Base-by-base conservation (phyloP, 2,329 filamentous ascomycete species). In the Penicillium sp. region DNA sequence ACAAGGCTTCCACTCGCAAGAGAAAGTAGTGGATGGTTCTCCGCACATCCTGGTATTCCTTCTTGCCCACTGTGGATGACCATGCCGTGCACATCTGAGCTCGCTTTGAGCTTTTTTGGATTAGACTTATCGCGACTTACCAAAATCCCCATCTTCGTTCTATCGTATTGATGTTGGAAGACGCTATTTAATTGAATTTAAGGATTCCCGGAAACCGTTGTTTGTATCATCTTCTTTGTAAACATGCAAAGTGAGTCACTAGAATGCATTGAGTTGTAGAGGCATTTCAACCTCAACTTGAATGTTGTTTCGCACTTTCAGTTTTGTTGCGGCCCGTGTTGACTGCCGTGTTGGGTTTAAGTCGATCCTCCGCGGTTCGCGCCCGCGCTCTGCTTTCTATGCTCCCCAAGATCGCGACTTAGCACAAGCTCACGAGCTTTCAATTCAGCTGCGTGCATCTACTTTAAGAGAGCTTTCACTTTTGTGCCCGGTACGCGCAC, bases 1-100 rank as follows among this genome's bases (percentile, higher is more conserved):
- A 56, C 24, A 63, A 65, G 31, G 44, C 64, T 4, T 59, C 67
- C 35, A 58, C 68, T 30, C 67, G 69, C 36, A 71, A 68, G 63
- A 64, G 69, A 39, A 72, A 72, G 58, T 71, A 62, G 52, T n/a
- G 9, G 35, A 9, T 20, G 3, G 16, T 13, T 6, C 20, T 20
- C 28, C 25, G 22, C n/a, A 30, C 7, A 7, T 27, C 9, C 28
- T 16, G 24, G 27, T 24, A 35, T 11, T 20, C 3, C 5, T 27
- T 10, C 28, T 14, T 28, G 27, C 27, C 27, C 18, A 24, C 14
- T 25, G 39, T n/a, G 25, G 22, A 9, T 42, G 11, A 38, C 9
- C 10, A n/a, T 18, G 33, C 2, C 35, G n/a, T 46, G 33, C 44
- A 39, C 9, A 4, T 3, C 14, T 24, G 25, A 27, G 22, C 20